Evolutionary conservation across 495 filamentous ascomycete genomes (phyloP).

Genomic region (Recurvomyces mirabilis): DNA sequence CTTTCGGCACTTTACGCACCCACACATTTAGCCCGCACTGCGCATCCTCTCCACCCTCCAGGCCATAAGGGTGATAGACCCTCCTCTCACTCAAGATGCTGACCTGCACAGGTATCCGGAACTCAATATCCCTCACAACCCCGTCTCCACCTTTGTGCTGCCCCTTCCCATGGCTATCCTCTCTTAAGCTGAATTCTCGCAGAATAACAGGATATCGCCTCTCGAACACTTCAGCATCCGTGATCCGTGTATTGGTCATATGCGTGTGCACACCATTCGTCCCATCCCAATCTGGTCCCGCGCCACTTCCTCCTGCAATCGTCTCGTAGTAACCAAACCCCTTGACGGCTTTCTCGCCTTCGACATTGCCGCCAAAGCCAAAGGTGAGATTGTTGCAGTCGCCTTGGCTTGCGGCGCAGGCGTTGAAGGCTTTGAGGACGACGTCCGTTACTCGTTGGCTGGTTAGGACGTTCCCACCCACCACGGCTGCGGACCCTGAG

Average conservation of each 20-base stretch:
- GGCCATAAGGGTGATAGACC: constrained; percentile 78
- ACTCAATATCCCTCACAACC: constrained; percentile 89
- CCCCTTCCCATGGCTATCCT: constrained; percentile 59
- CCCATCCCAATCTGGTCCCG: constrained; percentile 77
- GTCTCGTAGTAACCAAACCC: constrained; percentile 99
- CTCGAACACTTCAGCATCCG: constrained; percentile 92
- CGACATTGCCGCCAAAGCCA: constrained; percentile 62
- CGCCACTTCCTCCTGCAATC: constrained; percentile 85
- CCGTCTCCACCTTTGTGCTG: constrained; percentile 78
- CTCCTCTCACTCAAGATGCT: constrained; percentile 81
- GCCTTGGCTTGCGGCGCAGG: constrained; percentile 83
- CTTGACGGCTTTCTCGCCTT: constrained; percentile 39
- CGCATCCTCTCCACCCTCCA: constrained; percentile 76
- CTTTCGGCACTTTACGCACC: constrained; percentile 51
- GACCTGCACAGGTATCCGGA: constrained; percentile 76
- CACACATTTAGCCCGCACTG: constrained; percentile 75
- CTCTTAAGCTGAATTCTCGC: constrained; percentile 66
- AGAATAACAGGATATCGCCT: constrained; percentile 82
- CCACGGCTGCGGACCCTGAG: constrained; percentile 78
- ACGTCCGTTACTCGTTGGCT: constrained; percentile 87
- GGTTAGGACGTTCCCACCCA: constrained; percentile 91
- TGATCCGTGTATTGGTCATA: constrained; percentile 99
- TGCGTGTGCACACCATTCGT: constrained; percentile 86
- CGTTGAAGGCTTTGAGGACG: constrained; percentile 79
- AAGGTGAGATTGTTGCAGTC: constrained; percentile 88